Conservation (phyloP, 768 basidiomycete genomes). For the Postia placenta region DNA sequence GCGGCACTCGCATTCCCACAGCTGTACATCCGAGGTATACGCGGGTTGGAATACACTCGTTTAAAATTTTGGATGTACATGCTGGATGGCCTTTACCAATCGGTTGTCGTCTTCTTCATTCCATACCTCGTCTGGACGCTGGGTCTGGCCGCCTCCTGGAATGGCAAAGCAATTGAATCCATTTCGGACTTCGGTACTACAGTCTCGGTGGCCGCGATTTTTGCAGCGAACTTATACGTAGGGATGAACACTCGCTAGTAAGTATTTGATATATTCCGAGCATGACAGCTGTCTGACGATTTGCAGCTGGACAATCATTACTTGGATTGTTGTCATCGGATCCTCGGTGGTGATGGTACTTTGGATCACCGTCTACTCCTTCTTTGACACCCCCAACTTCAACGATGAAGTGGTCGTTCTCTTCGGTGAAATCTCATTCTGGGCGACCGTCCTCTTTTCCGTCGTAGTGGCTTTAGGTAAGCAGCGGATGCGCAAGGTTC, state of each 20-base stretch:
- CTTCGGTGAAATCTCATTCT: constrained; percentile 77
- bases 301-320: constrained; percentile 73
- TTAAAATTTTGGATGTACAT: constrained; percentile 93
- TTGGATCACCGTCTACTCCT: constrained; percentile 90
- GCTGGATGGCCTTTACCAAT: constrained; percentile 92
- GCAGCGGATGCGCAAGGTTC: constrained; percentile 7
- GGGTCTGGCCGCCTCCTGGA: constrained; percentile 60
- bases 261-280: constrained; percentile 23
- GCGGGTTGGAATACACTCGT: constrained; percentile 89
- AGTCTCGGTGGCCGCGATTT: constrained; percentile 79
- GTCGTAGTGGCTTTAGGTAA: constrained; percentile 67
- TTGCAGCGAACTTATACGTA: constrained; percentile 85
- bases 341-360: constrained; percentile 76
- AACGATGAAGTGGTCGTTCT: constrained; percentile 65
- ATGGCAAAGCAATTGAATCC: constrained; percentile 69
- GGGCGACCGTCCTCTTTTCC: constrained; percentile 71
- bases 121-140: constrained; percentile 72
- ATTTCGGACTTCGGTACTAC: constrained; percentile 90
- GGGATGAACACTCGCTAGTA: constrained; percentile 87
- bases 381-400: constrained; percentile 68
- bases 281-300: neutral
- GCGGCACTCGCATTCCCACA: constrained; percentile 91
- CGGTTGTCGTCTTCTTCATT: constrained; percentile 79
- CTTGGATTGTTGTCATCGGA: constrained; percentile 76
- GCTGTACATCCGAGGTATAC: constrained; percentile 92